Percentiles rank a stretch among this genome's conserved stretches.
phyloP scores from a whole-genome alignment of 2,329 filamentous ascomycete genomes.

The Aspergillus japonicus region DNA sequence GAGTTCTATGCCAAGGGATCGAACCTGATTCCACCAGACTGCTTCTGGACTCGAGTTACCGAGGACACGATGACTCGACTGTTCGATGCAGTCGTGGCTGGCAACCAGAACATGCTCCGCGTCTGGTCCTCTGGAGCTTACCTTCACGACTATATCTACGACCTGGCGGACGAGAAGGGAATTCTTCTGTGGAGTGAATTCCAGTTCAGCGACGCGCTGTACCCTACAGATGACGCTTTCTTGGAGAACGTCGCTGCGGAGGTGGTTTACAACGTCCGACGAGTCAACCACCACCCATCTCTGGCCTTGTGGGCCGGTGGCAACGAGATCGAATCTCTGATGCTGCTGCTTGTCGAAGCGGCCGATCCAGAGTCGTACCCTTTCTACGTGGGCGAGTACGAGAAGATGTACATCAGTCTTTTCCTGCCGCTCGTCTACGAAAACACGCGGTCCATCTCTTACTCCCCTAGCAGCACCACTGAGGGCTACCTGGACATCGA shows the following conservation, averaged over 20 bases:
- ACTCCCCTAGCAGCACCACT: constrained; percentile 59
- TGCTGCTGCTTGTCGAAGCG: constrained; percentile 46
- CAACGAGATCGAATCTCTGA: constrained; percentile 61
- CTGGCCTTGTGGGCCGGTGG: constrained; percentile 56
- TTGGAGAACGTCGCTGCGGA: constrained; percentile 57
- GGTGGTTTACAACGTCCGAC: constrained; percentile 60
- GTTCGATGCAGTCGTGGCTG: constrained; percentile 55
- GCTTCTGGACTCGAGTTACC: constrained; percentile 63
- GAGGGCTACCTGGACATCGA: constrained; percentile 59
- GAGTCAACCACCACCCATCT: constrained; percentile 61
- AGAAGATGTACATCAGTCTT: constrained; percentile 57
- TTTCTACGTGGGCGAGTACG: constrained; percentile 53
- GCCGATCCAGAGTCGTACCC: constrained; percentile 47
- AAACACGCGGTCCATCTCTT: constrained; percentile 60
- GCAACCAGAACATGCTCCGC: constrained; percentile 64
- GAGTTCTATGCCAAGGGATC: constrained; percentile 65
- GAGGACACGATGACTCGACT: constrained; percentile 51
- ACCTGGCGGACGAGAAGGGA: constrained; percentile 61
- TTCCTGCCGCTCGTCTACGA: constrained; percentile 58
- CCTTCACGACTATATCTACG: constrained; percentile 61
- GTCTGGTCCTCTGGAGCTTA: constrained; percentile 63
- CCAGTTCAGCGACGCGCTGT: constrained; percentile 61
- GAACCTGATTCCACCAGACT: constrained; percentile 63
- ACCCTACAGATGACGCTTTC: constrained; percentile 56
- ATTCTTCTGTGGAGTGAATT: constrained; percentile 64